A percentile compares a stretch with the other conserved stretches of the same genome.
Evolutionary conservation across 352 stramenopile species (phyloP).

Genomic region (Phytophthora hibernalis): DNA sequence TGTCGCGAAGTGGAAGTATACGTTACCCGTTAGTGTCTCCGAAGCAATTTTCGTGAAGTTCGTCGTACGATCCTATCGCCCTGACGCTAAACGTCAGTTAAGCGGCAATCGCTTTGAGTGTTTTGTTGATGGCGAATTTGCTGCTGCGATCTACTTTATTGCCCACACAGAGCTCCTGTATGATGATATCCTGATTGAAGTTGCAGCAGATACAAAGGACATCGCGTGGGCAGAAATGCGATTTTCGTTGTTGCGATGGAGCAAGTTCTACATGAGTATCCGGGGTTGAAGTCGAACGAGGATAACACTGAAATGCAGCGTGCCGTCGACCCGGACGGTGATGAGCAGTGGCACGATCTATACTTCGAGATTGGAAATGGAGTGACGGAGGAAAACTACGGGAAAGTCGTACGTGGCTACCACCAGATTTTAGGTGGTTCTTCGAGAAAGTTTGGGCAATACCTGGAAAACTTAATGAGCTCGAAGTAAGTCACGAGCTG

Average conservation of each 20-base stretch:
- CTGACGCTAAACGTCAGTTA: not conserved
- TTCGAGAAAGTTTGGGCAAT: not conserved
- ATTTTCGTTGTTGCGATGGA: slow-evolving; percentile 29
- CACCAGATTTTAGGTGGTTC: slow-evolving; percentile 21
- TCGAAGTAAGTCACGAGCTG: not conserved
- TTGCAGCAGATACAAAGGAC: slow-evolving; percentile 9
- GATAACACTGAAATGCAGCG: not conserved
- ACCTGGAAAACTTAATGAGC: not conserved
- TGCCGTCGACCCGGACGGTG: not conserved
- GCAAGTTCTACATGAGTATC: slow-evolving; percentile 2
- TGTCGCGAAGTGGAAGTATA: slow-evolving; percentile 26
- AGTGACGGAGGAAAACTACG: not conserved
- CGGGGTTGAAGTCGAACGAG: not conserved
- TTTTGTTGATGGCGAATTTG: slow-evolving; percentile 15
- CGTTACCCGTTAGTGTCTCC: slow-evolving; percentile 18
- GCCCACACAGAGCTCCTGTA: not conserved
- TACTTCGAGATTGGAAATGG: not conserved
- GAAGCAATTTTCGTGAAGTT: slow-evolving; percentile 24
- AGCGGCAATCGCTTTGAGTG: slow-evolving; percentile 4
- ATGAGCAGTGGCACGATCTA: not conserved
- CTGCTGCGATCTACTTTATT: slow-evolving; percentile 14
- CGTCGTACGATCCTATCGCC: slow-evolving; percentile 18
- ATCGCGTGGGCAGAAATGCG: slow-evolving; percentile 27
- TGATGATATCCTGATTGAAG: slow-evolving; percentile 29
- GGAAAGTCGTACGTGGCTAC: slow-evolving; percentile 2